Evolutionary conservation across 2,329 filamentous ascomycete species (phyloP).

Genomic region (Alternaria brassicae): DNA sequence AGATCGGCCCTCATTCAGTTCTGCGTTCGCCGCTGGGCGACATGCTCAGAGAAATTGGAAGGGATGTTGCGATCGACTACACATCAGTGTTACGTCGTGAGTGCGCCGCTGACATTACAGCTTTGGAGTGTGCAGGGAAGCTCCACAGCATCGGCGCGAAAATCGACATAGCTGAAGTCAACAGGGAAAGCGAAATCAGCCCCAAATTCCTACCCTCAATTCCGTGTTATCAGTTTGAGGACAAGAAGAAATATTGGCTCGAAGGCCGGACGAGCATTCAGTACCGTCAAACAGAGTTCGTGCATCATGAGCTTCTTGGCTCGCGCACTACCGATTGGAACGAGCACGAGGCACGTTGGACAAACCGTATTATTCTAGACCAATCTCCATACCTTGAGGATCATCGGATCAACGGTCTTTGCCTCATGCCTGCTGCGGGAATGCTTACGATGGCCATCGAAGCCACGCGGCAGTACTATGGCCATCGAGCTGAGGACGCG

Average conservation of each 20-base stretch:
- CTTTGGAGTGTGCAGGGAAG: constrained; percentile 18
- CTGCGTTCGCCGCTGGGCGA: constrained; percentile 21
- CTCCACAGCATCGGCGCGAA: constrained; percentile 3
- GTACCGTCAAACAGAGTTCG: constrained; percentile 15
- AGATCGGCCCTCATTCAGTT: constrained; percentile 29
- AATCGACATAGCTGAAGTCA: constrained; percentile 12
- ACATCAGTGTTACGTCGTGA: constrained; percentile 17
- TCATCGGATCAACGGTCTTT: constrained; percentile 42
- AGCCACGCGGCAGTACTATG: constrained; percentile 14
- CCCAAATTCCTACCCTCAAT: constrained; percentile 14
- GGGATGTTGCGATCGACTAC: constrained; percentile 13
- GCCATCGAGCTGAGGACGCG: background rate
- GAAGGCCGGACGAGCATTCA: constrained; percentile 18
- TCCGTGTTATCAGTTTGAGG: constrained; percentile 19
- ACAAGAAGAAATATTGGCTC: constrained; percentile 21
- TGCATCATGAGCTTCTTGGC: constrained; percentile 28
- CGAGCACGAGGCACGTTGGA: constrained; percentile 19
- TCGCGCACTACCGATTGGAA: constrained; percentile 28
- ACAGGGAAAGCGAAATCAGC: background rate
- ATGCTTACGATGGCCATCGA: constrained; percentile 17
- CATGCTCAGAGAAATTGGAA: constrained; percentile 6
- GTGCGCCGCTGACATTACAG: constrained; percentile 11
- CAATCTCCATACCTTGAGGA: constrained; percentile 54
- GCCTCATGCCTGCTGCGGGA: constrained; percentile 33
- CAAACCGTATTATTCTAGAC: constrained; percentile 41